phyloP scores from a whole-genome alignment of 306 rosid species.

The Crataegus laevigata region DNA sequence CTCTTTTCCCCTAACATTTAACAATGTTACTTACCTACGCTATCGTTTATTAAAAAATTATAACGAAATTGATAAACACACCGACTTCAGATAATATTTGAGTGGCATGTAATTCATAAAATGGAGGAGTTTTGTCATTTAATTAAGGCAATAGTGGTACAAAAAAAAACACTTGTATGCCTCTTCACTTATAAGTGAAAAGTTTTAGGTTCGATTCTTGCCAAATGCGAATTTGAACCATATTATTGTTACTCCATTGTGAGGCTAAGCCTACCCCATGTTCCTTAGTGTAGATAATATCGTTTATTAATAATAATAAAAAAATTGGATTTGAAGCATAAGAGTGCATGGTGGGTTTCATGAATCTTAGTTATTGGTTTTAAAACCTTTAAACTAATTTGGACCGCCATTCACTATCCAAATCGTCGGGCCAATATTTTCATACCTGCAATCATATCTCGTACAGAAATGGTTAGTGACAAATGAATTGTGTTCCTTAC shows the following conservation, averaged over 20 bases:
- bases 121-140: background rate
- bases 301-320: no score
- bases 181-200: no score
- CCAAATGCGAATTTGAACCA: no score
- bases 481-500: background rate
- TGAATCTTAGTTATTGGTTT: background rate
- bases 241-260: no score
- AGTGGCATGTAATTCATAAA: background rate
- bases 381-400: background rate
- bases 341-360: background rate
- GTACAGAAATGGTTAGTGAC: background rate
- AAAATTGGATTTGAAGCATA: background rate
- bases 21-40: no score
- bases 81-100: background rate
- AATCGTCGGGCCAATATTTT: background rate
- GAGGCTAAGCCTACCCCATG: no score
- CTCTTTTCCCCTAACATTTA: no score
- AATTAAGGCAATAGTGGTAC: background rate
- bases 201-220: no score
- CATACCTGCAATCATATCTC: background rate
- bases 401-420: background rate
- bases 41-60: no score
- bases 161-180: background rate
- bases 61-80: constrained; percentile 8
- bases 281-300: no score